Evolutionary conservation across 129 eudicot genomes (phyloP), one percentile per base, ranked within the genome.

Genomic region (sunflower (Helianthus annuus)): DNA sequence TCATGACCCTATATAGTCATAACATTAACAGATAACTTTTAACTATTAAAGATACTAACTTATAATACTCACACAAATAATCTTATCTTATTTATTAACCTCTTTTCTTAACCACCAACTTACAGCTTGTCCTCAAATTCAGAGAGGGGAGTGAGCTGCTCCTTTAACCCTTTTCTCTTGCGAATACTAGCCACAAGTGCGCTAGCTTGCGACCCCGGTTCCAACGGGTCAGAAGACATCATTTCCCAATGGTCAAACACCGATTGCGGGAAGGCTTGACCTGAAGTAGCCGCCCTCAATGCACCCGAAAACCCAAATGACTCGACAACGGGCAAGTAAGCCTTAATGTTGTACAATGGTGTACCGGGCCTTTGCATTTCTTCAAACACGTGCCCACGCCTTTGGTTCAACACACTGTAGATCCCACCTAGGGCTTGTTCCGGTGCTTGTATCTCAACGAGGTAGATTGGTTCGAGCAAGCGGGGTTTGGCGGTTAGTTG

Each of bases 181-280:
- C 92, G 86, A 14, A 86, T 89, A 0, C 72, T 82, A 13, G 76
- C 13, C 32, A 86, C 89, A 15, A 84, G 84, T 0, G 45, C 19
- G 8, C 81, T 59, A 0, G 88, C 87, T 56, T 77, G 83, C 1
- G 89, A 72, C n/a, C 83, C 88, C 7, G 79, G 55, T 56, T 89
- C 92, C 77, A 89, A 48, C 0, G 92, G 96, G 65, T 89, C 96
- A 13, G 91, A 81, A 1, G 81, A 9, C 96, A 89, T 82, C 84
- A 83, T 86, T 52, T 89, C 96, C 96, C 96, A 85, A 12, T 88
- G 96, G 71, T 88, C 91, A 69, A 79, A 71, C 56, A 79, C 83
- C 4, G 52, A 72, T n/a, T 79, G 83, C 3, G 79, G 75, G 24
- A 79, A 79, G 2, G 79, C 83, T 13, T 79, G 83, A 7, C 79